A percentile compares a stretch with the other conserved stretches of the same genome.
These are phyloP conservation scores for Phenoliferia sp. DNA, from an alignment of 1,284 basidiomycete species.

Conservation along the genomic window DNA sequence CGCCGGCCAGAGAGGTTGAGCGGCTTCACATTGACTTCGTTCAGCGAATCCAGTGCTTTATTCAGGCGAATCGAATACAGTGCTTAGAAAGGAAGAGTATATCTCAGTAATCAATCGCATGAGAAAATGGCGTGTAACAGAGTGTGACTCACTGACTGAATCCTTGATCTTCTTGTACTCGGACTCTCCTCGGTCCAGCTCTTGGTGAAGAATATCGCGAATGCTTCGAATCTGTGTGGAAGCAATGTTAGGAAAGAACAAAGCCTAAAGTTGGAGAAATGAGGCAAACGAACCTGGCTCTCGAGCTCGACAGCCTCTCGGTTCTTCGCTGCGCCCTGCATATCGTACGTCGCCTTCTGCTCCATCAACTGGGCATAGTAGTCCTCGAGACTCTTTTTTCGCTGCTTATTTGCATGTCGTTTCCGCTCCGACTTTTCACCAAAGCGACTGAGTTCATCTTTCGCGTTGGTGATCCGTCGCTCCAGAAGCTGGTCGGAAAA, in stretches of 20 bases:
- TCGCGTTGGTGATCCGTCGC: conserved; percentile 21
- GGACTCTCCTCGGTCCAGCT: conserved; percentile 29
- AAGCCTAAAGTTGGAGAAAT: background rate
- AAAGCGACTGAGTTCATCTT: conserved; percentile 22
- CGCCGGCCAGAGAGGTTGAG: conserved; percentile 6
- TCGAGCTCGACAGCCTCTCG: conserved; percentile 22
- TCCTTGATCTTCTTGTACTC: conserved; percentile 29
- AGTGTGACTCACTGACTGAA: conserved; percentile 20
- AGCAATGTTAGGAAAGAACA: background rate
- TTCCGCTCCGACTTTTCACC: conserved; percentile 28
- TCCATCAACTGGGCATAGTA: conserved; percentile 9
- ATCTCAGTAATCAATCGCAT: background rate
- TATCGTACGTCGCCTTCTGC: conserved; percentile 19
- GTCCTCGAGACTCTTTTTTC: conserved; percentile 26
- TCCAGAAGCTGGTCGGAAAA: conserved; percentile 13
- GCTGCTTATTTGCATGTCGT: conserved; percentile 10
- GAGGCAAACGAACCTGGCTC: conserved; percentile 23
- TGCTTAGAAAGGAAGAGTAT: conserved; percentile 1
- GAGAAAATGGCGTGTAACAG: no score
- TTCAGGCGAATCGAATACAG: conserved; percentile 28
- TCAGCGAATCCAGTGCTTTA: conserved; percentile 30
- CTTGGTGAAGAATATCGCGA: conserved; percentile 12
- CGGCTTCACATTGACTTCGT: conserved; percentile 13
- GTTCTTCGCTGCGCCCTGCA: conserved; percentile 28
- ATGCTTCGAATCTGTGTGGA: conserved; percentile 22